Evolutionary conservation across 2,329 filamentous ascomycete genomes (phyloP), one percentile per base, ranked within the genome.

Genomic region (Monosporascus sp.): DNA sequence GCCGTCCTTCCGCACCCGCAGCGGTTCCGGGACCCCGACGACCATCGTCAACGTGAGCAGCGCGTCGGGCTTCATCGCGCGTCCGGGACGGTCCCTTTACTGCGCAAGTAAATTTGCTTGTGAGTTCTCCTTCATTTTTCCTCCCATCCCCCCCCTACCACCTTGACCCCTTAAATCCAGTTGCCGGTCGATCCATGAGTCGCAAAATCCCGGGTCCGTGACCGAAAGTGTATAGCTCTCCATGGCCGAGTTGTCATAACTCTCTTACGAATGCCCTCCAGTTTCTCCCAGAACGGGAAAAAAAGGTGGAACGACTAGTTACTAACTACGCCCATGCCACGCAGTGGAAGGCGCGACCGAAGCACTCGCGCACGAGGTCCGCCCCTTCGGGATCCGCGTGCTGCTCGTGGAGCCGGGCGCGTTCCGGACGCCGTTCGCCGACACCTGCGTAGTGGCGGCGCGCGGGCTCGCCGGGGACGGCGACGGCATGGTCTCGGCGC

Each of bases 391-490:
- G 31, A 48, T 56, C 25, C 51, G 51, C 35, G 54, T 56, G 46
- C 54, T 56, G 35, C 51, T 56, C 49, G 54, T 54, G 41, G 54
- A 56, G 45, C 54, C 54, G 27, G 54, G 54, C 25, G 51, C 35
- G 3, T 56, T 56, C 49, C 51, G 49, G 25, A 56, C 54, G 31
- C 50, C 51, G 39, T 56, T 56, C 49, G 46, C 51, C 48, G 18
- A 38, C 24, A 24, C 49, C 1, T 44, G 49, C 24, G 38, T 45
- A 9, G 39, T 50, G 31, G 27, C 27, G 27, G 11, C 27, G 27
- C 27, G 27, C 27, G 27, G 27, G 27, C 27, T 31, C 27, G 27
- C 27, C 9, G 25, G 5, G 17, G 49, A 35, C n/a, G 22, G 38
- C 7, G 49, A 44, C 14, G 14, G 25, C 5, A 11, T 18, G 17